phyloP scores from a whole-genome alignment of 2,329 filamentous ascomycete genomes.

The Dactylella cylindrospora region DNA sequence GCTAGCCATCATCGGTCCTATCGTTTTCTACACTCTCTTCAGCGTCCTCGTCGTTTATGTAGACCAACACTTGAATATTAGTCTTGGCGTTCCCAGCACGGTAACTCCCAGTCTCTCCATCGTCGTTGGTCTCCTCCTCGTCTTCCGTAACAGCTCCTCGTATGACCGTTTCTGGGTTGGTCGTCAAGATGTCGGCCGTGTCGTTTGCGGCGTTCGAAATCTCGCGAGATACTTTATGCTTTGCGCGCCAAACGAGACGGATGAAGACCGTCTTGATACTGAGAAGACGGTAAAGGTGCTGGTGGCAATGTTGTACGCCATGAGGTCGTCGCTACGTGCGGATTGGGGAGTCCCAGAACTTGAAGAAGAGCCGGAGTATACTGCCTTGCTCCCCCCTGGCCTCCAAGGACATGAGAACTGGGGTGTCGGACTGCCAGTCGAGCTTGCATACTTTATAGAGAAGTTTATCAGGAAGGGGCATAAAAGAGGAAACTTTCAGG shows the following conservation, averaged over 20 bases:
- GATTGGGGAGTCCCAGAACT: conserved; percentile 58
- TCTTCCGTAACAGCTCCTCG: conserved; percentile 65
- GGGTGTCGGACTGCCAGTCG: conserved; percentile 61
- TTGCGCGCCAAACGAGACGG: conserved; percentile 48
- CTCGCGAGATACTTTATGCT: conserved; percentile 60
- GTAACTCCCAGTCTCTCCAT: conserved; percentile 66
- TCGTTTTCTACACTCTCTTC: conserved; percentile 61
- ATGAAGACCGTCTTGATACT: conserved; percentile 57
- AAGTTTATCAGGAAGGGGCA: conserved; percentile 60
- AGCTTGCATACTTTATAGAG: conserved; percentile 63
- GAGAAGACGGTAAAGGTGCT: conserved; percentile 54
- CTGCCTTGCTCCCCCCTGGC: conserved; percentile 56
- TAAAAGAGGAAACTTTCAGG: conserved; percentile 60
- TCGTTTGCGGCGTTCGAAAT: conserved; percentile 62
- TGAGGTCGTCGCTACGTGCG: conserved; percentile 65
- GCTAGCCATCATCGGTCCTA: conserved; percentile 59
- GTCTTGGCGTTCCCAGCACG: conserved; percentile 60
- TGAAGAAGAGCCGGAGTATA: conserved; percentile 54
- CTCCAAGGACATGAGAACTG: conserved; percentile 60
- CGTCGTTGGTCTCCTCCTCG: conserved; percentile 67
- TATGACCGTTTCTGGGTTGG: conserved; percentile 68
- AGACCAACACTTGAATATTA: conserved; percentile 57
- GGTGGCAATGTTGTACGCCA: conserved; percentile 63
- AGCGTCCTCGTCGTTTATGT: conserved; percentile 62
- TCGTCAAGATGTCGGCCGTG: conserved; percentile 60